Evolutionary conservation across 192 early-diverging fungal species (phyloP).

Genomic region (Coemansia sp.): DNA sequence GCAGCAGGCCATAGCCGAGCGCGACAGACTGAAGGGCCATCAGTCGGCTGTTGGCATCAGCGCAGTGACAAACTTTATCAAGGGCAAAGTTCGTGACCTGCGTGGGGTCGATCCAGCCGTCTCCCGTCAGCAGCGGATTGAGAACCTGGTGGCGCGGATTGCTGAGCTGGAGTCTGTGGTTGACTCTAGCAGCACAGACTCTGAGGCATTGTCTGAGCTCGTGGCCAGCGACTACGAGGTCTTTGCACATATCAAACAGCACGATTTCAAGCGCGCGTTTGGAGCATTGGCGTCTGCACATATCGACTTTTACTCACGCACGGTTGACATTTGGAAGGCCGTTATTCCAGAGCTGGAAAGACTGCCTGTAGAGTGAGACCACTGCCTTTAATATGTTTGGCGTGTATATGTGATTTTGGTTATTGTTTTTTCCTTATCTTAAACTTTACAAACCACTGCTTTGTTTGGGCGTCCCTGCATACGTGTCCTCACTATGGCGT

Average conservation of each 20-base stretch:
- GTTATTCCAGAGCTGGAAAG: constrained; percentile 81
- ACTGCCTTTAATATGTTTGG: no score
- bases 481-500: no score
- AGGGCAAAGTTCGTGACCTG: constrained; percentile 87
- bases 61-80: constrained; percentile 72
- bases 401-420: no score
- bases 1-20: constrained; percentile 69
- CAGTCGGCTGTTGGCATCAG: constrained; percentile 60
- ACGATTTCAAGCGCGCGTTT: constrained; percentile 77
- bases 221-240: constrained; percentile 81
- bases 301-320: constrained; percentile 81
- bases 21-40: constrained; percentile 67
- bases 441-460: no score
- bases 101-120: constrained; percentile 83
- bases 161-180: constrained; percentile 80
- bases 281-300: constrained; percentile 76
- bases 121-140: constrained; percentile 77
- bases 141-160: constrained; percentile 70
- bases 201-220: constrained; percentile 73
- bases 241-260: constrained; percentile 76
- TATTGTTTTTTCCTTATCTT: no score
- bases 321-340: constrained; percentile 72
- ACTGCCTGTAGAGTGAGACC: constrained; percentile 52
- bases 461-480: no score
- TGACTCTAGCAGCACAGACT: constrained; percentile 69